phyloP scores from a whole-genome alignment of 1,284 basidiomycete species.

The Rhodotorula sp. region DNA sequence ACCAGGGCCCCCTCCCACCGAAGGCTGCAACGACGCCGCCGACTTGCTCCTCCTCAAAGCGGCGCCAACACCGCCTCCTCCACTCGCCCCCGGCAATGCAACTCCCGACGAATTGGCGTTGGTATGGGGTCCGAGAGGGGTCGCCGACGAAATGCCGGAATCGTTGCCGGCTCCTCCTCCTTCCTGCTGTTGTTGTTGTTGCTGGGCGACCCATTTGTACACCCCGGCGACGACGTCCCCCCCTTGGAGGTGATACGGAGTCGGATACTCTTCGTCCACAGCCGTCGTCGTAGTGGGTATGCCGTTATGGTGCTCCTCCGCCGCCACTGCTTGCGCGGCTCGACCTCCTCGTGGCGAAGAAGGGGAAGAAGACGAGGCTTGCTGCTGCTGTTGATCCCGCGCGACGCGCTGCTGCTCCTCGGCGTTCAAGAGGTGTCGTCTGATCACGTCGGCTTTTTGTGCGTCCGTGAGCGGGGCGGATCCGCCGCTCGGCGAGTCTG shows the following conservation, averaged over 20 bases:
- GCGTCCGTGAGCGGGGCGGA: slow-evolving; percentile 57
- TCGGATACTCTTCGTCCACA: slow-evolving; percentile 39
- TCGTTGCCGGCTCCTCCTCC: neutral
- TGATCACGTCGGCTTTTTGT: slow-evolving; percentile 76
- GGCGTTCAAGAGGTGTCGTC: slow-evolving; percentile 73
- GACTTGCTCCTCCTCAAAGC: slow-evolving; percentile 17
- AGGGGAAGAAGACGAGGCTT: slow-evolving; percentile 24
- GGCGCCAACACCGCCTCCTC: neutral
- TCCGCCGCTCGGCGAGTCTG: neutral
- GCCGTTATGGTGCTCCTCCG: neutral
- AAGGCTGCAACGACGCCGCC: slow-evolving; percentile 4
- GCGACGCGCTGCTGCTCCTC: slow-evolving; percentile 57
- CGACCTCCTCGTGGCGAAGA: neutral
- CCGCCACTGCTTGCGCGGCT: slow-evolving; percentile 14
- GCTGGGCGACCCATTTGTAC: slow-evolving; percentile 43
- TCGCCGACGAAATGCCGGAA: neutral
- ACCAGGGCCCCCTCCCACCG: neutral
- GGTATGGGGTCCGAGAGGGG: neutral
- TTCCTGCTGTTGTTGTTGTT: slow-evolving; percentile 2
- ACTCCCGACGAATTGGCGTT: neutral
- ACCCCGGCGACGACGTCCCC: slow-evolving; percentile 43
- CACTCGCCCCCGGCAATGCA: neutral
- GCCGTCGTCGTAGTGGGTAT: neutral
- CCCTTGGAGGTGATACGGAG: slow-evolving; percentile 42
- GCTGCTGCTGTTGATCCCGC: slow-evolving; percentile 19